Evolutionary conservation across 768 basidiomycete genomes (phyloP).

Genomic region (Mycena belliarum): DNA sequence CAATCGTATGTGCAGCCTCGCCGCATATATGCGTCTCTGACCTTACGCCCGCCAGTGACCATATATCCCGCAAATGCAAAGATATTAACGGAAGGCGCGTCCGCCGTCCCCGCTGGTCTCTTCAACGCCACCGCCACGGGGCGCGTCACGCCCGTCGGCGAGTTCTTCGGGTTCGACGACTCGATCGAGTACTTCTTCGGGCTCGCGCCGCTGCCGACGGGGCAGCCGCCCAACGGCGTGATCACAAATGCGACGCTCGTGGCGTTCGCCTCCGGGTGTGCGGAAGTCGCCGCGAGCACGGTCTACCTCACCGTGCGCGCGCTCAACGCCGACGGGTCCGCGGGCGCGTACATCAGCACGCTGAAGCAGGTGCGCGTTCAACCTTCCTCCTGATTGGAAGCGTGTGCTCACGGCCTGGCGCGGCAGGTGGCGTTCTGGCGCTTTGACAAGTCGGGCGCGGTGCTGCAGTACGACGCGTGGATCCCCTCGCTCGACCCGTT

Average conservation of each 20-base stretch:
- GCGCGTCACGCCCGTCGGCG: slow-evolving; percentile 5
- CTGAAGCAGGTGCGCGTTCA: slow-evolving; percentile 5
- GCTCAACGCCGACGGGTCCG: not conserved
- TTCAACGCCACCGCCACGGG: slow-evolving; percentile 11
- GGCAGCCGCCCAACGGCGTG: slow-evolving; percentile 4
- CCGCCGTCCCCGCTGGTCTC: slow-evolving; percentile 4
- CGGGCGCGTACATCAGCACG: not conserved
- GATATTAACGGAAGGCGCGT: not conserved
- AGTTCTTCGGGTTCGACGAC: slow-evolving; percentile 10
- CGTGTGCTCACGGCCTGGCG: not conserved
- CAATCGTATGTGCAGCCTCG: not conserved
- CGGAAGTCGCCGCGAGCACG: slow-evolving; percentile 7
- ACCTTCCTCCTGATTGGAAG: not conserved
- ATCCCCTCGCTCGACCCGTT: not conserved
- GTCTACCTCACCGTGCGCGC: slow-evolving; percentile 3
- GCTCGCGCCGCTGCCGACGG: slow-evolving; percentile 4
- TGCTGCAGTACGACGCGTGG: slow-evolving; percentile 4
- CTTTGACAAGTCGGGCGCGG: slow-evolving; percentile 7
- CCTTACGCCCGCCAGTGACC: not conserved
- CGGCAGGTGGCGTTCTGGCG: slow-evolving; percentile 9
- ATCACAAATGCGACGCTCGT: slow-evolving; percentile 9
- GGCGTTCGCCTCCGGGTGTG: slow-evolving; percentile 4
- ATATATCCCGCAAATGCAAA: slow-evolving; percentile 5
- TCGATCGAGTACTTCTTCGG: slow-evolving; percentile 15
- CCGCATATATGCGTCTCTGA: no score